Evolutionary conservation across 192 early-diverging fungal genomes (phyloP).

Genomic region (Gamsiella multidivaricata): DNA sequence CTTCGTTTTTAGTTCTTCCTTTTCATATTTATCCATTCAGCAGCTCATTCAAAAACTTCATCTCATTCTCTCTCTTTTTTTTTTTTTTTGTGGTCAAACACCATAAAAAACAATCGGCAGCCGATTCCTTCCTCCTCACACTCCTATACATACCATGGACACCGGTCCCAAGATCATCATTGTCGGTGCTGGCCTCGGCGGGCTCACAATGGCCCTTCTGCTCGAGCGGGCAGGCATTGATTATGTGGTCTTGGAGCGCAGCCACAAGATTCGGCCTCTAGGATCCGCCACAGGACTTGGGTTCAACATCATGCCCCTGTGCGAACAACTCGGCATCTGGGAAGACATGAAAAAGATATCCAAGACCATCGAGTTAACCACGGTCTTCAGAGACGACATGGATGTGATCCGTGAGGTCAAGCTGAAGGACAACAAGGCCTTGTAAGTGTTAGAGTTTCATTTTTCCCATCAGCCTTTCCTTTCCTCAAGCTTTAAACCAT

Average conservation of each 20-base stretch:
- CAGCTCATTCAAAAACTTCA: too few relatives aligned
- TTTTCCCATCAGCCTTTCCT: not conserved
- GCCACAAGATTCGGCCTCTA: not conserved
- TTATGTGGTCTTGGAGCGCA: conserved; percentile 15
- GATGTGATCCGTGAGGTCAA: not conserved
- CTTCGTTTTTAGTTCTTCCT: too few relatives aligned
- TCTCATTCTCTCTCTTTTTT: too few relatives aligned
- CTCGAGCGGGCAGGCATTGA: conserved; percentile 11
- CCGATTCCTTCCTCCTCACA: too few relatives aligned
- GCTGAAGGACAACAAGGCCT: not conserved
- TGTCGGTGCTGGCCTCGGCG: conserved; percentile 17
- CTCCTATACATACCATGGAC: conserved; percentile 9
- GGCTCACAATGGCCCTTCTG: conserved; percentile 17
- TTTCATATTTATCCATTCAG: too few relatives aligned
- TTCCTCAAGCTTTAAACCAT: too few relatives aligned
- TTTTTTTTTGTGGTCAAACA: too few relatives aligned
- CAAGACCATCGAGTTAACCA: not conserved
- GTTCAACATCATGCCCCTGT: conserved; percentile 11
- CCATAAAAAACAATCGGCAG: too few relatives aligned
- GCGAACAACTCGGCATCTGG: conserved; percentile 27
- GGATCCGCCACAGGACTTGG: conserved; percentile 9
- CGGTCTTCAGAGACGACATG: conserved; percentile 2
- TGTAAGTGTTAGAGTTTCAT: conserved; percentile 5
- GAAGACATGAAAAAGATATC: conserved; percentile 9
- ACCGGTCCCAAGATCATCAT: conserved; percentile 10